Conservation (phyloP, 2,329 filamentous ascomycete genomes). For the Xylaria hypoxylon region DNA sequence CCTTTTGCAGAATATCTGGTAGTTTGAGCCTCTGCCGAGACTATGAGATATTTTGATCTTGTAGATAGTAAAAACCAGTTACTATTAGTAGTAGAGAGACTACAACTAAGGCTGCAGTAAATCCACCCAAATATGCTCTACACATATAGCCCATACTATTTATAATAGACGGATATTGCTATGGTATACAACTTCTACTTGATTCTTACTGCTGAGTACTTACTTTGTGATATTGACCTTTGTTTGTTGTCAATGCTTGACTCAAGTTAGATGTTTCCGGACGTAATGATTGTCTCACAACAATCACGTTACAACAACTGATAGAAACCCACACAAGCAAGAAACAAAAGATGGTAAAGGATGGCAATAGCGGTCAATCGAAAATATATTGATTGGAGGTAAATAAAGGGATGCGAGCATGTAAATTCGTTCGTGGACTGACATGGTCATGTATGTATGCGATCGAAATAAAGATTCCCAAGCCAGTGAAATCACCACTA, state of each 20-base stretch:
- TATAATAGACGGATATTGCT: not conserved
- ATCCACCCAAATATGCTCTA: too few species aligned
- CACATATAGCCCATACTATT: not conserved
- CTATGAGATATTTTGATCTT: too few species aligned
- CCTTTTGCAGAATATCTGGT: too few species aligned
- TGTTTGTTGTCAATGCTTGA: slow-evolving; percentile 23
- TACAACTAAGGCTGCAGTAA: too few species aligned
- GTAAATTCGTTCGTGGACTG: too few species aligned
- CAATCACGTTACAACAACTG: slow-evolving; percentile 3
- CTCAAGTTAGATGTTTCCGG: slow-evolving; percentile 30
- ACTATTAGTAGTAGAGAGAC: too few species aligned
- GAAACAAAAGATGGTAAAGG: slow-evolving; percentile 11
- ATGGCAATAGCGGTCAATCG: not conserved
- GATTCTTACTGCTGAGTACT: not conserved
- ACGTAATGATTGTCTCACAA: slow-evolving; percentile 18
- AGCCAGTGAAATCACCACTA: not conserved
- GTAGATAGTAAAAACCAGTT: too few species aligned
- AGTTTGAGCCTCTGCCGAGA: too few species aligned
- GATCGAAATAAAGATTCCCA: not conserved
- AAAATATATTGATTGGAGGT: not conserved
- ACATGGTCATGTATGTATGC: not conserved
- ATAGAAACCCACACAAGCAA: not conserved
- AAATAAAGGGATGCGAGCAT: not conserved
- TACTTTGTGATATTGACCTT: slow-evolving; percentile 4
- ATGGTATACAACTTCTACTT: not conserved